Percentiles rank a stretch among this genome's conserved stretches.
Evolutionary conservation across 306 rosid species (phyloP).

Genomic region (Pterocarpus santalinus): DNA sequence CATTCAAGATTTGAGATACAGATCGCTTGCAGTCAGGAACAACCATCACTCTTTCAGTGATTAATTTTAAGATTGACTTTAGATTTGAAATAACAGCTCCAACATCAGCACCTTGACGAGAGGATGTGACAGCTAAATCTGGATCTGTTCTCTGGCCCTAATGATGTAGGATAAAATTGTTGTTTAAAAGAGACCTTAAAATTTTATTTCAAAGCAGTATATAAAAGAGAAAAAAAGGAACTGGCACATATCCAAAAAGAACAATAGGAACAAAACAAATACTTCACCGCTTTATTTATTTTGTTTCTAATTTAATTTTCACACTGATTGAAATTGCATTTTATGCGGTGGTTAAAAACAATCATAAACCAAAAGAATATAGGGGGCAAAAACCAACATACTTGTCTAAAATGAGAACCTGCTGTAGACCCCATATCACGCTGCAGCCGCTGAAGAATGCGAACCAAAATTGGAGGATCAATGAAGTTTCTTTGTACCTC

Average conservation of each 20-base stretch:
- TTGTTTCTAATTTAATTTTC: constrained; percentile 23
- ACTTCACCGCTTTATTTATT: background rate
- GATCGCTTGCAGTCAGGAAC: constrained; percentile 88
- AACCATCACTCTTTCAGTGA: constrained; percentile 91
- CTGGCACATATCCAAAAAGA: background rate
- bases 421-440: constrained; percentile 95
- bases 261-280: constrained; percentile 21
- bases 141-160: constrained; percentile 90
- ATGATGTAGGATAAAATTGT: constrained; percentile 43
- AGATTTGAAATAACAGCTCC: constrained; percentile 87
- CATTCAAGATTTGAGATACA: constrained; percentile 85
- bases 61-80: constrained; percentile 85
- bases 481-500: constrained; percentile 92
- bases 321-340: constrained; percentile 4
- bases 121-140: constrained; percentile 91
- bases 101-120: constrained; percentile 87
- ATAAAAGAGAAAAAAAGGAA: constrained; percentile 13
- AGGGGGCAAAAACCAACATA: constrained; percentile 47
- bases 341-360: background rate
- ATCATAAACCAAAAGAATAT: background rate
- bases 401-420: constrained; percentile 86
- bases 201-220: constrained; percentile 14
- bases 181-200: background rate
- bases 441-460: constrained; percentile 92
- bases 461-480: constrained; percentile 83